A percentile compares a stretch with the other conserved stretches of the same genome.
These are phyloP conservation scores for Hordeum vulgare DNA, from an alignment of 176 grass and related monocot species.

Conservation along the genomic window DNA sequence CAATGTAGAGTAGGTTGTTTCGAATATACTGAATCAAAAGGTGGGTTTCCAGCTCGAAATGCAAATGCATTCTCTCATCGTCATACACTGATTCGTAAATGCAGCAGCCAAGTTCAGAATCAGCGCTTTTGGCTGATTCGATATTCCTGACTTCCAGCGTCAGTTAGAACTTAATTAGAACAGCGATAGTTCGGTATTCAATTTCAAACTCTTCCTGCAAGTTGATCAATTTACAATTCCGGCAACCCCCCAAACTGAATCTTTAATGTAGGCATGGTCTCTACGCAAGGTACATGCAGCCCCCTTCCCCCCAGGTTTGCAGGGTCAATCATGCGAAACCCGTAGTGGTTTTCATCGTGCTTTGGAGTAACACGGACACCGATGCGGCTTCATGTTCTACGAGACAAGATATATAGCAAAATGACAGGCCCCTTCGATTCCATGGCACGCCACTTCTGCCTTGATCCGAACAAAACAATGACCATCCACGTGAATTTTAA, in stretches of 20 bases:
- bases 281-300: neutral
- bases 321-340: neutral
- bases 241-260: neutral
- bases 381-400: neutral
- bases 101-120: too few relatives aligned
- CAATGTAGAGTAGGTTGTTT: too few relatives aligned
- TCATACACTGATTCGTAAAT: too few relatives aligned
- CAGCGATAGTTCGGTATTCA: neutral
- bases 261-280: neutral
- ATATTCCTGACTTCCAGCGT: neutral
- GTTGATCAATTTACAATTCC: slow-evolving; percentile 13
- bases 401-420: slow-evolving; percentile 2
- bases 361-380: neutral
- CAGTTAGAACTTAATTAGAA: neutral
- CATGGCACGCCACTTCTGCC: neutral
- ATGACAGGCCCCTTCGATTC: neutral
- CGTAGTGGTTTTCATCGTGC: neutral
- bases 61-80: too few relatives aligned
- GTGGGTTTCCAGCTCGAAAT: too few relatives aligned
- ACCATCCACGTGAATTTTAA: neutral
- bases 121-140: neutral
- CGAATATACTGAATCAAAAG: too few relatives aligned
- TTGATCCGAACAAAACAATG: neutral
- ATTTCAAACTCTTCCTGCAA: neutral
- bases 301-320: slow-evolving; percentile 6